Conservation (phyloP, 2,329 filamentous ascomycete genomes). For the Cyphellophora attinorum region DNA sequence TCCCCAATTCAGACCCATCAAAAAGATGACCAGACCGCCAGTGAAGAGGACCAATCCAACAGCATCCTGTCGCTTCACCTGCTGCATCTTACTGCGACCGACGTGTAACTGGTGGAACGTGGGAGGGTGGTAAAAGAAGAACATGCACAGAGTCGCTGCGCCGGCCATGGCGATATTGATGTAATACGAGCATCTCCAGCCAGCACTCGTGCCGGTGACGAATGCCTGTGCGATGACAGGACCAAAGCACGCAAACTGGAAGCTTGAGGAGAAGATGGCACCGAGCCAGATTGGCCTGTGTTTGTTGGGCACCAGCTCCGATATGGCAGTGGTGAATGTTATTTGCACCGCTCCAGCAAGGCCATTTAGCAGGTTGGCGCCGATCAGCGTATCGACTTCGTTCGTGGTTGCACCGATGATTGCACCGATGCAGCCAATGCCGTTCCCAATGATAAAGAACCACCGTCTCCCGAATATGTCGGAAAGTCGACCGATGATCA, state of each 20-base stretch:
- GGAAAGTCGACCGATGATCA: constrained; percentile 24
- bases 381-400: constrained; percentile 27
- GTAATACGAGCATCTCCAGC: too few relatives aligned
- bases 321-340: constrained; percentile 27
- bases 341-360: constrained; percentile 28
- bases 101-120: constrained; percentile 34
- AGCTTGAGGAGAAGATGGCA: constrained; percentile 24
- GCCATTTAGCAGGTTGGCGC: constrained; percentile 26
- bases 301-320: constrained; percentile 31
- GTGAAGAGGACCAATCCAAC: constrained; percentile 16
- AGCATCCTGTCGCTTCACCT: constrained; percentile 35
- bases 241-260: too few relatives aligned
- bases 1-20: constrained; percentile 13
- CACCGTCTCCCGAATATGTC: constrained; percentile 29
- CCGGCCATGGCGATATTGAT: too few relatives aligned
- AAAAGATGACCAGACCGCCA: constrained; percentile 10
- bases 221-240: too few relatives aligned
- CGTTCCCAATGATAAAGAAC: constrained; percentile 22
- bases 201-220: too few relatives aligned
- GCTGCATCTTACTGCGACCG: constrained; percentile 21
- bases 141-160: too few relatives aligned
- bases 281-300: constrained; percentile 24
- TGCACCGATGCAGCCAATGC: constrained; percentile 26
- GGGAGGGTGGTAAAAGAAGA: constrained; percentile 41
- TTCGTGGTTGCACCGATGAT: constrained; percentile 27